A percentile compares a stretch with the other conserved stretches of the same genome.
These are phyloP conservation scores for Citrus mangshanensis DNA, from an alignment of 345 rosid genomes.

Conservation along the genomic window DNA sequence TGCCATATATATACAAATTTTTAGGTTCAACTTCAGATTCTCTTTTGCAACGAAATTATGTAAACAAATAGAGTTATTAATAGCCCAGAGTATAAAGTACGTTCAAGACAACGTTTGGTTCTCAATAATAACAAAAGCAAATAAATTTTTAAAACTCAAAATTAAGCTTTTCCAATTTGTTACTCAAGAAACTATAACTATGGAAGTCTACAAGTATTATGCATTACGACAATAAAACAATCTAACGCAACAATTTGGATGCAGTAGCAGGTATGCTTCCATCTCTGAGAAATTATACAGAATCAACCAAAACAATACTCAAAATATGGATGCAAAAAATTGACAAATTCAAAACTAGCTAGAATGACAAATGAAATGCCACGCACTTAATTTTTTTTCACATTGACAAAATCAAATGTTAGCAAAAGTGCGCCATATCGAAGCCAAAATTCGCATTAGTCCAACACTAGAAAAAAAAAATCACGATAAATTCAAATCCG, in stretches of 20 bases:
- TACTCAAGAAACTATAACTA: neutral
- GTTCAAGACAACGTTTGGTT: neutral
- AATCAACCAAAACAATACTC: neutral
- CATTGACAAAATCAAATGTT: neutral
- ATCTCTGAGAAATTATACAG: neutral
- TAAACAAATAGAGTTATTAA: neutral
- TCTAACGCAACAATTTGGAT: neutral
- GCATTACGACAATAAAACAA: neutral
- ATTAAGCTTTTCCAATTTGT: neutral
- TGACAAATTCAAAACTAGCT: neutral
- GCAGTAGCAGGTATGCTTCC: neutral
- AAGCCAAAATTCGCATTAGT: neutral
- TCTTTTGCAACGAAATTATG: neutral
- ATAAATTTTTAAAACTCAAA: neutral
- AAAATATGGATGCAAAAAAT: neutral
- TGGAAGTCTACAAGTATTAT: too few relatives aligned
- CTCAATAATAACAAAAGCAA: neutral
- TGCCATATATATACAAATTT: slow-evolving; percentile 31
- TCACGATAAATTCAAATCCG: slow-evolving; percentile 6
- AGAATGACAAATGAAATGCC: neutral
- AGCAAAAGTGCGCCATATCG: neutral
- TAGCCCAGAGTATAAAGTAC: neutral
- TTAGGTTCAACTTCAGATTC: slow-evolving; percentile 2
- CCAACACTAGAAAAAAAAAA: neutral
- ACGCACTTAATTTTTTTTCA: neutral